Evolutionary conservation across 2,329 filamentous ascomycete genomes (phyloP), one percentile per base, ranked within the genome.

Genomic region (Beauveria caledonica): DNA sequence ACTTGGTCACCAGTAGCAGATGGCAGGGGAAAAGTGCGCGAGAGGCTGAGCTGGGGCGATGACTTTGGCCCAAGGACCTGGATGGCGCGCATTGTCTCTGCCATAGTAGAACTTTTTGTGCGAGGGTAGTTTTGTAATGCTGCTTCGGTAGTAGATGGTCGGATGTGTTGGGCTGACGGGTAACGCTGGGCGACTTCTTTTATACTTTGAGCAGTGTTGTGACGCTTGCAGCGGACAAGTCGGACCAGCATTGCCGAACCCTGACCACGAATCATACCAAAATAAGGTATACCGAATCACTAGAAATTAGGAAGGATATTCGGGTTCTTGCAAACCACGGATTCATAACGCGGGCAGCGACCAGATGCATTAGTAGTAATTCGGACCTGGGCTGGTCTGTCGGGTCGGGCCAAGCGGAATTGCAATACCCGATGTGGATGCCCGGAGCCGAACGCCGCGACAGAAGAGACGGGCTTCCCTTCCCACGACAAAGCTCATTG

Each of bases 31-130:
- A 70, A 33, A 0, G 63, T 56, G 0, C 50, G 7, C 15, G 58
- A 65, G 45, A 63, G 59, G 17, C 25, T 57, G 21, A 72, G 57
- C 0, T 62, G 39, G 2, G 66, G 68, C 27, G 62, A 62, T 0
- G 57, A 58, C 1, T 60, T 64, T n/a, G 65, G 62, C 21, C 70
- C 71, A 0, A 69, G 53, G 27, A 74, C 62, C 45, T 73, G 69
- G 17, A 74, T 62, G 8, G 71, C 71, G 46, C 68, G 72, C 73
- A 74, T 74, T 13, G n/a, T 63, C 7, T 48, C 21, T 9, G 40
- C n/a, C 57, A 53, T 53, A 7, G 29, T 17, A 15, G 21, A 5
- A 3, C 9, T 1, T 5, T 3, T 21, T 57, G 2, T 46, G 6
- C 27, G 27, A n/a, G 11, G 21, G 3, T 15, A 8, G 15, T 13